Base-by-base conservation (phyloP, 2,329 filamentous ascomycete genomes). In the Salinomyces thailandicus region DNA sequence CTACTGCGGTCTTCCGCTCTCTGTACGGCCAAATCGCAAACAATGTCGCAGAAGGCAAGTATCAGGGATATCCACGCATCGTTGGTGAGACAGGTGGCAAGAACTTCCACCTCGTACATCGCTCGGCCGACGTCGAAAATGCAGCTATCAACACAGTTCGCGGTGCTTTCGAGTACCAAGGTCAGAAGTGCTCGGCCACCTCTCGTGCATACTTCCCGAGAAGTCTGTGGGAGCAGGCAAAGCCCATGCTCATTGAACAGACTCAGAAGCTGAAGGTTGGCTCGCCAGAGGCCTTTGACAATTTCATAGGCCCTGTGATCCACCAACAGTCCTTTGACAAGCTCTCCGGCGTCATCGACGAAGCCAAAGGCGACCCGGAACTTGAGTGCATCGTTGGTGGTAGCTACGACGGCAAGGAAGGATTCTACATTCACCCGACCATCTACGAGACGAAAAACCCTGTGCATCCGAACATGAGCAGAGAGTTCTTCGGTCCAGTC, bases 31-130 rank as follows among this genome's bases (percentile, higher is more conserved):
- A 85, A 59, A 94, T 95, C 52, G 84, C 85, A 8, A 69, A 73
- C 45, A 84, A 83, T 27, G 79, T 93, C 14, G 82, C 83, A 4
- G 77, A 86, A 54, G 85, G 82, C 45, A 81, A 76, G 41, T 96
- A 93, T 66, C 70, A 71, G 45, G 78, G 81, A 51, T 96, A 95
- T 63, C 86, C 85, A 31, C 79, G 85, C 50, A 82, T 93, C 46
- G 84, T 93, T 4, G 85, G 85, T 42, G 85, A 93, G 70, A 93
- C 85, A 18, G 85, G 85, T 42, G 85, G 85, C 58, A 93, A 93
- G 75, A 93, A 93, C 70, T 93, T 87, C 71, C 85, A 93, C 61
- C 63, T 93, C 35, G 62, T 93, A 19, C 85, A 93, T 66, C 66
- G 70, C 31, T 79, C 77, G 3, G 85, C 85, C 26, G 81, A 93